Base-by-base conservation (phyloP, 257 asterid species). In the Apocynum venetum region DNA sequence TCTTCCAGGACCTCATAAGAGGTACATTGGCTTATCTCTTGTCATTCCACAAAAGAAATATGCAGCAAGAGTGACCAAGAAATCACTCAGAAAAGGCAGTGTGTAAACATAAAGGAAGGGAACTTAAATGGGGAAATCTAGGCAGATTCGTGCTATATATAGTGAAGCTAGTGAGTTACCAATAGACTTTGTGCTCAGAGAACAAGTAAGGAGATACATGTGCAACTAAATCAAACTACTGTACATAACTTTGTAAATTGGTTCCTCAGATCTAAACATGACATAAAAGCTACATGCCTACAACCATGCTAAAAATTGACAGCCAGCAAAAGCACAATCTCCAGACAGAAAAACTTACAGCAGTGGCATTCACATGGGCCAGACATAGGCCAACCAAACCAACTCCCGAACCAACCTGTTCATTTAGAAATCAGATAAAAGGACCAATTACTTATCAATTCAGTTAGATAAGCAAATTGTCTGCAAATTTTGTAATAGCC, bases 351-450 rank as follows among this genome's bases (percentile, higher is more conserved):
- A 25, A 66, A 49, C 86, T 79, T 81, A 93, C 98, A 84, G 89
- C 80, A 73, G 99, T 88, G 71, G 97, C 97, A 79, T 95, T 89
- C 74, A 85, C 94, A 70, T 87, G 84, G 68, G 93, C 91, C 73
- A 95, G 86, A 83, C 98, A 95, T 36, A 93, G 60, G 80, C 99
- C 99, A 69, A 90, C 96, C 89, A 93, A 79, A 67, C 99, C 98
- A 76, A 87, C 97, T 71, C 98, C 99, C 0, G 99, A 91, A 79
- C 99, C 99, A 79, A 95, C 87, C 99, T 93, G 88, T 82, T 70
- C 1, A 52, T 46, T 44, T 25, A 40, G 2, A 20, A 75, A 44
- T 40, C 2, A 55, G 17, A 53, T 52, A 76, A 78, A 84, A 52
- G 59, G 49, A 47, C 56, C 46, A 17, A 49, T 57, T 52, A 80